Percentiles rank a stretch among this genome's conserved stretches.
phyloP scores from a whole-genome alignment of 805 yeast genomes.

The Candida ipomoeae region DNA sequence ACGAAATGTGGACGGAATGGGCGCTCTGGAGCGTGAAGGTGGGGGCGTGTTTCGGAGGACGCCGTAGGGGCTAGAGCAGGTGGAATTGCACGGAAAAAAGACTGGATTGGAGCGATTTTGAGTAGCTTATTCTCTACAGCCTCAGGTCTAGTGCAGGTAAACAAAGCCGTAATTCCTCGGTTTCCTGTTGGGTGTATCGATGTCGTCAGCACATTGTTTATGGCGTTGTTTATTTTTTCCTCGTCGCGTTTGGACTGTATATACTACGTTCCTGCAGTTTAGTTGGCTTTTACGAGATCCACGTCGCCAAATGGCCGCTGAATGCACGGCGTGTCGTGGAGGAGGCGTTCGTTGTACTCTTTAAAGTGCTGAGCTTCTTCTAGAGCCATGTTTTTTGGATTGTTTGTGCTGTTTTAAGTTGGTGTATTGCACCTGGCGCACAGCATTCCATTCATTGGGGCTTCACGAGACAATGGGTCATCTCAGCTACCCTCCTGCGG shows the following conservation, averaged over 20 bases:
- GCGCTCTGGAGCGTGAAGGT: not conserved
- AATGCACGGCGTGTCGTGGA: no score
- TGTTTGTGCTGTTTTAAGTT: no score
- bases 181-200: not conserved
- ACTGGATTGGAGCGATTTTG: not conserved
- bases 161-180: not conserved
- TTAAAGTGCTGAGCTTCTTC: no score
- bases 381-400: no score
- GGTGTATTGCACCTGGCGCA: no score
- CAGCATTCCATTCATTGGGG: no score
- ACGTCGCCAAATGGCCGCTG: not conserved
- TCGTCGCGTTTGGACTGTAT: conserved; percentile 2
- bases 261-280: not conserved
- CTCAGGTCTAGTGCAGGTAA: not conserved
- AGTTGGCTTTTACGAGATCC: not conserved
- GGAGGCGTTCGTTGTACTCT: no score
- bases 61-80: not conserved
- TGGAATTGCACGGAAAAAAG: not conserved
- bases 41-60: not conserved
- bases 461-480: no score
- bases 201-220: conserved; percentile 1
- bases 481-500: no score
- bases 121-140: not conserved
- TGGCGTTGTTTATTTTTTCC: conserved; percentile 3
- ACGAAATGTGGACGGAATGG: not conserved